Evolutionary conservation across 345 rosid genomes (phyloP), one percentile per base, ranked within the genome.

Genomic region (Eucalyptus viminalis): DNA sequence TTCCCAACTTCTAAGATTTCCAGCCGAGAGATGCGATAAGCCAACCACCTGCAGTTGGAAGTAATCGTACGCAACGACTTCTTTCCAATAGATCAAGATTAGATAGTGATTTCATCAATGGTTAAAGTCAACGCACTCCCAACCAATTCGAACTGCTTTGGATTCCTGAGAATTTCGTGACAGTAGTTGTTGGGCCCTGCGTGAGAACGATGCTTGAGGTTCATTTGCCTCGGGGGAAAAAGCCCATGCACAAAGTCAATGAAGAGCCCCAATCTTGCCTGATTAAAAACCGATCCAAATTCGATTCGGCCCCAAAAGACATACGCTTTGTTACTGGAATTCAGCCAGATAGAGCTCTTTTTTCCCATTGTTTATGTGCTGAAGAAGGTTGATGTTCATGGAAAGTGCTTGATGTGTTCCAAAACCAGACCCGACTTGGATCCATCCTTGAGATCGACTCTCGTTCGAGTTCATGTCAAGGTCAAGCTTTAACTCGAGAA

Each of bases 31-130:
- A 49, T 49, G 51, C 0, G 3, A 49, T 49, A 49, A 49, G 51
- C 17, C 51, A 49, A 49, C 54, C 21, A 0, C 21, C 4, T 51
- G 56, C 22, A 51, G 56, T 17, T 51, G 56, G 56, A 51, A 51
- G 56, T 17, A 51, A 51, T 51, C 8, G 21, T 0, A 51, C 54
- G 0, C 21, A 51, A 6, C 0, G 21, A 51, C 54, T 51, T 51
- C 54, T 51, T 51, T 51, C 21, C 54, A 51, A 0, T 16, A 19
- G 24, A 53, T 53, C 58, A 53, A 19, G 58, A 53, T 0, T 53
- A 53, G 11, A 19, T 53, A 53, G 24, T 19, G 25, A 53, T 53
- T 19, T 19, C 24, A 53, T 53, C 58, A 19, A 53, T 53, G 0
- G 58, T 53, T 0, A 21, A 53, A 53, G 58, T 53, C 58, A 53